Evolutionary conservation across 257 asterid genomes (phyloP).

Genomic region (Prunella vulgaris): DNA sequence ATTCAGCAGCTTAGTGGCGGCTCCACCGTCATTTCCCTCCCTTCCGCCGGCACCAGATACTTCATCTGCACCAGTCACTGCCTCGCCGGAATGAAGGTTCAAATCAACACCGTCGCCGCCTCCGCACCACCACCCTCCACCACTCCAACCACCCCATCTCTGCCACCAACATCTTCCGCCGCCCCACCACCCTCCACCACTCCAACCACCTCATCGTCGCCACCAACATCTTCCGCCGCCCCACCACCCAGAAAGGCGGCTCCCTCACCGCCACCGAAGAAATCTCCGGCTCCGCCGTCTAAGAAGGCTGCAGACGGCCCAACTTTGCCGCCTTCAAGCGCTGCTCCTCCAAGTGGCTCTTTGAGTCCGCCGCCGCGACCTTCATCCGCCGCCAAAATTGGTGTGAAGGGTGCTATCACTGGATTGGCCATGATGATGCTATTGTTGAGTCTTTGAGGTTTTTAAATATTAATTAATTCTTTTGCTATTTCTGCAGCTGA

Average conservation of each 20-base stretch:
- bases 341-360: conserved; percentile 22
- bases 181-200: too few relatives aligned
- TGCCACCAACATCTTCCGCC: conserved; percentile 36
- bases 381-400: conserved; percentile 41
- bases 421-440: conserved; percentile 26
- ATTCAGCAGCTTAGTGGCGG: conserved; percentile 45
- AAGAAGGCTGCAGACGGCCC: conserved; percentile 20
- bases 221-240: too few relatives aligned
- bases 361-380: conserved; percentile 26
- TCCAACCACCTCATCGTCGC: conserved; percentile 13
- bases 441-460: conserved; percentile 24
- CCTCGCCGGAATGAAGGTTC: conserved; percentile 63
- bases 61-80: conserved; percentile 76
- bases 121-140: conserved; percentile 31
- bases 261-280: too few relatives aligned
- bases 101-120: conserved; percentile 36
- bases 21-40: conserved; percentile 34
- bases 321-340: conserved; percentile 22
- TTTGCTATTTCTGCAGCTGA: background rate
- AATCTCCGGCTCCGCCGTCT: conserved; percentile 24
- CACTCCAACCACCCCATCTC: conserved; percentile 14
- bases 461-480: background rate
- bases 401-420: conserved; percentile 16
- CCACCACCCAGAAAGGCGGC: too few relatives aligned
- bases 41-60: conserved; percentile 56